Evolutionary conservation across 75 land plant genomes (phyloP).

Genomic region (Cryptomeria japonica): DNA sequence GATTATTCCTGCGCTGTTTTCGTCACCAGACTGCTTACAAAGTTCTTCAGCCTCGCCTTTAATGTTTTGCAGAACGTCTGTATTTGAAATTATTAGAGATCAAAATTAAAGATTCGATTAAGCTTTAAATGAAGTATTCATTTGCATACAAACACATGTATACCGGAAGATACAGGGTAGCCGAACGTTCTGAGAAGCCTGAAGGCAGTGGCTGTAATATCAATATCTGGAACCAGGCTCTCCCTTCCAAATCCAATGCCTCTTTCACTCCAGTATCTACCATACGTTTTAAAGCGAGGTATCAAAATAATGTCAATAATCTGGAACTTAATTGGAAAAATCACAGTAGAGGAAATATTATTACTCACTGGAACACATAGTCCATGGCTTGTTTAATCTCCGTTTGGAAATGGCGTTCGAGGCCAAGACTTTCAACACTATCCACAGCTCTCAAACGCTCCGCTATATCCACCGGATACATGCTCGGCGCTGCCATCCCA

Average conservation of each 20-base stretch:
- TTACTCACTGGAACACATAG: too few species aligned
- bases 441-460: constrained; percentile 70
- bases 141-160: neutral
- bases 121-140: neutral
- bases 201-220: neutral
- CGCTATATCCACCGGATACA: constrained; percentile 89
- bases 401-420: too few species aligned
- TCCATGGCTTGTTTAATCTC: too few species aligned
- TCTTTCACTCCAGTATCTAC: constrained; percentile 63
- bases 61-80: too few species aligned
- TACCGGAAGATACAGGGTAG: constrained; percentile 44
- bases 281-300: too few species aligned
- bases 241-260: constrained; percentile 88
- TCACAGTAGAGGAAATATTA: neutral
- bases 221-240: constrained; percentile 38
- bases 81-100: neutral
- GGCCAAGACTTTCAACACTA: too few species aligned
- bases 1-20: constrained; percentile 70
- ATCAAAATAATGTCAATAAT: too few species aligned
- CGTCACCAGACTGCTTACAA: neutral
- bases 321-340: neutral
- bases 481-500: constrained; percentile 64
- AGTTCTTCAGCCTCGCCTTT: too few species aligned
- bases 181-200: too few species aligned
- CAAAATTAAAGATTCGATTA: neutral